phyloP scores from a whole-genome alignment of 2,329 filamentous ascomycete species.

The Alternaria sp. region DNA sequence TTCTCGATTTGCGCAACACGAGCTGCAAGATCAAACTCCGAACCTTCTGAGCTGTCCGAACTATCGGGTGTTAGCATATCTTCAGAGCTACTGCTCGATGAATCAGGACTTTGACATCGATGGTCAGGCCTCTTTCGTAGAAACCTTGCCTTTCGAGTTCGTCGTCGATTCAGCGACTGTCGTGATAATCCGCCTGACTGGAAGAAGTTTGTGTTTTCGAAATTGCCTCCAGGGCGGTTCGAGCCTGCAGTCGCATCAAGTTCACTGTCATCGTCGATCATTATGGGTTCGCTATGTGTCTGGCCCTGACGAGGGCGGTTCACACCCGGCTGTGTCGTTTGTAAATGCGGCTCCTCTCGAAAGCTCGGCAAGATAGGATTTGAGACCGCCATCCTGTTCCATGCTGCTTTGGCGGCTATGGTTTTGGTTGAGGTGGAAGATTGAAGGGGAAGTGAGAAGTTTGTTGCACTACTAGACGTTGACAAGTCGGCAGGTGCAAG shows the following conservation, averaged over 20 bases:
- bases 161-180: not conserved
- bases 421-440: not conserved
- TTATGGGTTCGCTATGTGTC: not conserved
- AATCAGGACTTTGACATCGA: not conserved
- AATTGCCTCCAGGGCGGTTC: not conserved
- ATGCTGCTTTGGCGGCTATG: not conserved
- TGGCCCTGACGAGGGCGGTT: not conserved
- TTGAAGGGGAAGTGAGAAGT: not conserved
- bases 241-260: not conserved
- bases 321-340: not conserved
- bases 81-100: not conserved
- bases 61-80: not conserved
- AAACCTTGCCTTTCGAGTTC: not conserved
- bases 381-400: not conserved
- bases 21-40: not conserved
- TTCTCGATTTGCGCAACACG: not conserved
- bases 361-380: not conserved
- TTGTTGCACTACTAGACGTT: not conserved
- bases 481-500: not conserved
- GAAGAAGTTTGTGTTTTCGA: slow-evolving; percentile 2
- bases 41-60: not conserved
- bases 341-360: not conserved
- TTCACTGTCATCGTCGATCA: not conserved
- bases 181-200: not conserved
- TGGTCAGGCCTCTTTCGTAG: not conserved